Percentiles rank a stretch among this genome's conserved stretches.
These are phyloP conservation scores for Corynascus novoguineensis DNA, from an alignment of 495 filamentous ascomycete species.

Conservation along the genomic window DNA sequence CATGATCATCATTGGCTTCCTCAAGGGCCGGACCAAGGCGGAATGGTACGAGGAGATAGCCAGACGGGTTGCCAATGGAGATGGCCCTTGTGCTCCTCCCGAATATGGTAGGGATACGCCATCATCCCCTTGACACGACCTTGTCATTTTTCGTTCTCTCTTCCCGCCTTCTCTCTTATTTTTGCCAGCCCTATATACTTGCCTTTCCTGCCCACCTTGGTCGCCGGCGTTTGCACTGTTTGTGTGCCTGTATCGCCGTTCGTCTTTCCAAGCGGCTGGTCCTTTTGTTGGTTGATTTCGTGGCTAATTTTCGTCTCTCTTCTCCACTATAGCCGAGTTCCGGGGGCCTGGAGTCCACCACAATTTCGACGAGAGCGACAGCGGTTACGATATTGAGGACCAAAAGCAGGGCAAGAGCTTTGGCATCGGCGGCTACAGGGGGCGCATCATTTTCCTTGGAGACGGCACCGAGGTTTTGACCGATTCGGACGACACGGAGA, in stretches of 20 bases:
- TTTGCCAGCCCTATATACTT: constrained; percentile 13
- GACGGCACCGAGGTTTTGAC: constrained; percentile 87
- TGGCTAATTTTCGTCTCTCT: constrained; percentile 30
- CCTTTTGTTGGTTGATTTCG: background rate
- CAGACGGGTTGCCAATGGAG: constrained; percentile 89
- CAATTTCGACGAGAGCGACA: constrained; percentile 85
- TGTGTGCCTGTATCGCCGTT: background rate
- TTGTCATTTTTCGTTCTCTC: too few relatives aligned
- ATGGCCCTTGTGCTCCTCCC: constrained; percentile 96
- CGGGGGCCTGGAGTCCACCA: constrained; percentile 86
- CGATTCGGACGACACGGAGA: constrained; percentile 80
- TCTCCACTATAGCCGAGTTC: constrained; percentile 70
- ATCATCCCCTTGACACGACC: constrained; percentile 21
- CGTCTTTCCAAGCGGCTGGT: background rate
- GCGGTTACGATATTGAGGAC: constrained; percentile 76
- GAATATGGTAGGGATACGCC: constrained; percentile 84
- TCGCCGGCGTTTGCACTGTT: background rate
- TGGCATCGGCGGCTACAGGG: constrained; percentile 59
- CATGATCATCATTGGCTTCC: constrained; percentile 83
- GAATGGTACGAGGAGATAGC: constrained; percentile 97
- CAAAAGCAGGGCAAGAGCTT: constrained; percentile 54
- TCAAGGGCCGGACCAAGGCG: constrained; percentile 86
- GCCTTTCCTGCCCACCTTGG: background rate
- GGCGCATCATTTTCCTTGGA: constrained; percentile 87
- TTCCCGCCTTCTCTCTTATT: too few relatives aligned